phyloP scores from a whole-genome alignment of 345 rosid species.

The Citrus maxima region DNA sequence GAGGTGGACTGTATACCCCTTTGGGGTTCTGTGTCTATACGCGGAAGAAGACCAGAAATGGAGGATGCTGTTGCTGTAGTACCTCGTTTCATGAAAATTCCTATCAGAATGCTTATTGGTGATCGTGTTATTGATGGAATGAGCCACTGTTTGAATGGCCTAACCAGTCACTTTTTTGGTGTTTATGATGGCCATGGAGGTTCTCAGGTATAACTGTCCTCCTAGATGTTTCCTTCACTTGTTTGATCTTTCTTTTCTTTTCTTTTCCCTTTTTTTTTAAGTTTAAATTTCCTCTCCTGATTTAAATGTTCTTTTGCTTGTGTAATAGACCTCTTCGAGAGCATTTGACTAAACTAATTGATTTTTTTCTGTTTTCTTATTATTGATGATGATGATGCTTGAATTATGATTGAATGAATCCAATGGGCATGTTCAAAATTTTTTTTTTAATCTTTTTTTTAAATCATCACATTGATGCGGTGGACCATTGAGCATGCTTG shows the following conservation, averaged over 20 bases:
- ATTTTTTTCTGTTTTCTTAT: too few species aligned
- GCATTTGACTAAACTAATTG: background rate
- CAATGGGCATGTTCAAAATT: background rate
- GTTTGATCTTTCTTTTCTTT: background rate
- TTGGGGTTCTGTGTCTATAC: constrained; percentile 71
- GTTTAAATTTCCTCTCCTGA: background rate
- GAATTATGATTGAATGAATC: background rate
- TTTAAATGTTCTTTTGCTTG: background rate
- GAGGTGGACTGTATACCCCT: constrained; percentile 84
- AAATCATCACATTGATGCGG: too few species aligned
- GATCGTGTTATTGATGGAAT: constrained; percentile 54
- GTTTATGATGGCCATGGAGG: constrained; percentile 99
- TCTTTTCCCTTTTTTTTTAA: background rate
- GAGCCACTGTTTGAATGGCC: constrained; percentile 60
- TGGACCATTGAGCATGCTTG: background rate
- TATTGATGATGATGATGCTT: too few species aligned
- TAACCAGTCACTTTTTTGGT: constrained; percentile 82
- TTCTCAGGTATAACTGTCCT: constrained; percentile 56
- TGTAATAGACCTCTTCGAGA: background rate
- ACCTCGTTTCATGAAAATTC: constrained; percentile 68
- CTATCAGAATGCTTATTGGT: constrained; percentile 73
- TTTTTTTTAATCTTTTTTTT: background rate
- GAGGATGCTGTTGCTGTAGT: constrained; percentile 70
- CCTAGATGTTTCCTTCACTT: background rate
- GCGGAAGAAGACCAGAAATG: constrained; percentile 92